These are phyloP conservation scores for Kazachstania africana DNA, from an alignment of 805 yeast genomes.

Conservation along the genomic window DNA sequence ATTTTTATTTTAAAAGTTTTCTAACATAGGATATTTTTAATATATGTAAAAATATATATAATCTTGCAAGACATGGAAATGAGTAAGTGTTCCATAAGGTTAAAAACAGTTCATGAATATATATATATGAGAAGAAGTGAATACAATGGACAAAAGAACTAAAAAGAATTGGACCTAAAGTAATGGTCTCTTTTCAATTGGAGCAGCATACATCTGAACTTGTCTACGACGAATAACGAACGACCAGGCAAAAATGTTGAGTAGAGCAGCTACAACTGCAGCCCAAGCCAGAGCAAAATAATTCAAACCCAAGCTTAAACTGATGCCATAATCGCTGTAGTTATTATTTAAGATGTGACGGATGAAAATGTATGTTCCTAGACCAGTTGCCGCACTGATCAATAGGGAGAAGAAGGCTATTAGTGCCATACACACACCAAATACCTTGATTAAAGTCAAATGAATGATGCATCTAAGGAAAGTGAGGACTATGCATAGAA, in stretches of 20 bases:
- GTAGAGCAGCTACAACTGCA: constrained; percentile 36
- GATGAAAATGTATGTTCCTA: constrained; percentile 47
- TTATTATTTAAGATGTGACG: constrained; percentile 40
- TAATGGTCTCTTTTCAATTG: constrained; percentile 15
- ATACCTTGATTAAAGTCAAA: constrained; percentile 36
- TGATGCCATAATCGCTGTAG: constrained; percentile 39
- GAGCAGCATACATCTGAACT: constrained; percentile 1
- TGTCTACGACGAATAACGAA: background rate
- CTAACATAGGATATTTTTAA: no score
- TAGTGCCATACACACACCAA: constrained; percentile 35
- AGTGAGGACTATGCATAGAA: constrained; percentile 30
- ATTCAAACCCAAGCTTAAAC: constrained; percentile 36
- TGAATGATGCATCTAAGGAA: constrained; percentile 26
- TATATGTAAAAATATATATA: no score
- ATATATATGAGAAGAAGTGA: no score
- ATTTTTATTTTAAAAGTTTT: no score
- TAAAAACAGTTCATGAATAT: no score
- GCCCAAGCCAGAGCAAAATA: constrained; percentile 60
- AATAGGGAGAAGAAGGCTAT: constrained; percentile 30
- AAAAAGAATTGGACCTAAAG: background rate
- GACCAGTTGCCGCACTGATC: constrained; percentile 43
- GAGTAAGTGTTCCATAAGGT: no score
- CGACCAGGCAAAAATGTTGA: constrained; percentile 31
- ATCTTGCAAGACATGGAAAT: no score
- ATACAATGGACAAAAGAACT: background rate